These are phyloP conservation scores for Tubosaeta brunneosetosa DNA, from an alignment of 768 basidiomycete genomes.

Conservation along the genomic window DNA sequence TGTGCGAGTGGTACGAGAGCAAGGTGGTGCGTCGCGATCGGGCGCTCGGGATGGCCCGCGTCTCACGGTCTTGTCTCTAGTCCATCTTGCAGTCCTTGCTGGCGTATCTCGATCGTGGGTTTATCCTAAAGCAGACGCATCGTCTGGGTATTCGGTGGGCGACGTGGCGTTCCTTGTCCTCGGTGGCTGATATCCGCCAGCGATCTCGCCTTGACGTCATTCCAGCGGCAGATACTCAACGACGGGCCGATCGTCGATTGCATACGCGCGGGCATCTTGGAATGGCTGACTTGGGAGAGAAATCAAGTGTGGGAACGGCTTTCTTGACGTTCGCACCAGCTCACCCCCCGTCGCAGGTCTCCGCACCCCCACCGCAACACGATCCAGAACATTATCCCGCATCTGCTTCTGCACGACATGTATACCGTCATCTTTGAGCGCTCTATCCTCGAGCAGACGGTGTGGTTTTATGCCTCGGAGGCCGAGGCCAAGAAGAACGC, in stretches of 20 bases:
- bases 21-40: slow-evolving; percentile 48
- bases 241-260: slow-evolving; percentile 39
- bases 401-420: slow-evolving; percentile 52
- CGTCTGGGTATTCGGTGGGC: slow-evolving; percentile 44
- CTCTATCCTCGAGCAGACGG: slow-evolving; percentile 47
- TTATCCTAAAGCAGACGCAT: slow-evolving; percentile 41
- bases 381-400: slow-evolving; percentile 50
- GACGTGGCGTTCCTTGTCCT: background rate
- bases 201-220: slow-evolving; percentile 53
- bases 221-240: slow-evolving; percentile 48
- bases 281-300: slow-evolving; percentile 57
- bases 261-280: slow-evolving; percentile 41
- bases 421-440: slow-evolving; percentile 56
- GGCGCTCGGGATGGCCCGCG: background rate
- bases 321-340: background rate
- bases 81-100: slow-evolving; percentile 56
- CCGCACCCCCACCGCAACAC: slow-evolving; percentile 36
- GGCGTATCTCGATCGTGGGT: slow-evolving; percentile 68
- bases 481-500: slow-evolving; percentile 37
- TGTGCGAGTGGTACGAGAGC: slow-evolving; percentile 60
- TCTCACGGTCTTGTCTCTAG: slow-evolving; percentile 30
- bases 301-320: slow-evolving; percentile 29
- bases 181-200: slow-evolving; percentile 26
- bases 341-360: slow-evolving; percentile 25
- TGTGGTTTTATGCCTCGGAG: slow-evolving; percentile 51